phyloP scores from a whole-genome alignment of 2,329 filamentous ascomycete species.

The Hymenoscyphus salicellus region DNA sequence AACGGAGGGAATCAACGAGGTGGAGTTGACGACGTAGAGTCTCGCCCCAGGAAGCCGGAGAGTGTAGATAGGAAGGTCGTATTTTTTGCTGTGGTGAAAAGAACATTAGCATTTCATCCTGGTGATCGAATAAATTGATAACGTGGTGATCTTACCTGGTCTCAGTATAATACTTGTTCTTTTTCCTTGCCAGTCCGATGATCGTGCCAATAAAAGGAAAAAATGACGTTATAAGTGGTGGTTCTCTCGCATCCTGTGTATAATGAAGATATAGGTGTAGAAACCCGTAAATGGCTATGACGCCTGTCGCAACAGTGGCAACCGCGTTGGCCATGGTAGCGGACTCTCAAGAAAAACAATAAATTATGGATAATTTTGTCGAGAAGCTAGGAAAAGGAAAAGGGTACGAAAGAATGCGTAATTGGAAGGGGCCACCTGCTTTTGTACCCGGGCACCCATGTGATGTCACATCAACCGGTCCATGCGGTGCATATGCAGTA shows the following conservation, averaged over 20 bases:
- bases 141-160: no score
- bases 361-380: no score
- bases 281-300: not conserved
- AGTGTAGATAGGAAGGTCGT: conserved; percentile 39
- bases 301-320: not conserved
- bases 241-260: conserved; percentile 11
- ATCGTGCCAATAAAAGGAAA: conserved; percentile 17
- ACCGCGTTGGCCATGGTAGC: not conserved
- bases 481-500: no score
- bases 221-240: conserved; percentile 1
- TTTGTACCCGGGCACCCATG: no score
- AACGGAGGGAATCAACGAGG: conserved; percentile 38
- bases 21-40: conserved; percentile 42
- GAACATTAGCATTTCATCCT: conserved; percentile 4
- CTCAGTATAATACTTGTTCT: no score
- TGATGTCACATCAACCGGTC: no score
- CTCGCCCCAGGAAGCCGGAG: conserved; percentile 42
- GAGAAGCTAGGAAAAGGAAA: no score
- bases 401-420: no score
- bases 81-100: conserved; percentile 10
- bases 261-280: conserved; percentile 7
- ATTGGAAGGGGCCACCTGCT: no score
- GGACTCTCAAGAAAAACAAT: not conserved
- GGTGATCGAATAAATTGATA: no score
- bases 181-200: conserved; percentile 4